Base-by-base conservation (phyloP, 176 grass and related monocot species). In the Phyllostachys edulis region DNA sequence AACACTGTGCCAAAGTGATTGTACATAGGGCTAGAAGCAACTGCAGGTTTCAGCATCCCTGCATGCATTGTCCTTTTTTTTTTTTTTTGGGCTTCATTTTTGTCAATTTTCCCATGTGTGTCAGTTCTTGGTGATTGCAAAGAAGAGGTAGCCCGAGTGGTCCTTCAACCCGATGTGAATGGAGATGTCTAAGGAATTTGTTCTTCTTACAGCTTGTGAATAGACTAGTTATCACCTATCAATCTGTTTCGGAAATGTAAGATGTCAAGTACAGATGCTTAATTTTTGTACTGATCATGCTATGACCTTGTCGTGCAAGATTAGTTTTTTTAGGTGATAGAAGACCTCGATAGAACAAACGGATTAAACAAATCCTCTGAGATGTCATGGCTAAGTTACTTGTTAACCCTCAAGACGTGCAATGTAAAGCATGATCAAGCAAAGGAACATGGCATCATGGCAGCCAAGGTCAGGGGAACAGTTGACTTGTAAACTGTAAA, bases 361-460 rank as follows among this genome's bases (percentile, higher is more conserved):
- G 5, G 51, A 37, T 7, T 75, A 69, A 84, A 90, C 52, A 74
- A 86, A 18, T 21, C 26, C 9, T 5, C 2, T 32, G n/a, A 65
- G 60, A 41, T 67, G 38, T 67, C 75, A 21, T 69, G 27, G 68
- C n/a, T 80, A 74, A 67, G 11, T 38, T 67, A 42, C 89, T 45
- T n/a, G 68, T 67, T 67, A 75, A 52, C 50, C 59, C 51, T 54
- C 51, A 68, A 12, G 55, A 73, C n/a, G 54, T 84, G 80, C 41
- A 14, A 34, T 26, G 69, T 75, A 80, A 73, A 84, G 69, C 65
- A 39, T 66, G 79, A 62, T 80, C 78, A 86, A 63, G 41, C 7
- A 54, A 71, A 80, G 74, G 34, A 73, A 76, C 80, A 87, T 87
- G 89, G 80, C 85, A 90, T 90, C 89, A 90, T 76, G 85, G 40